Evolutionary conservation across 345 rosid species (phyloP).

Genomic region (Angophora floribunda): DNA sequence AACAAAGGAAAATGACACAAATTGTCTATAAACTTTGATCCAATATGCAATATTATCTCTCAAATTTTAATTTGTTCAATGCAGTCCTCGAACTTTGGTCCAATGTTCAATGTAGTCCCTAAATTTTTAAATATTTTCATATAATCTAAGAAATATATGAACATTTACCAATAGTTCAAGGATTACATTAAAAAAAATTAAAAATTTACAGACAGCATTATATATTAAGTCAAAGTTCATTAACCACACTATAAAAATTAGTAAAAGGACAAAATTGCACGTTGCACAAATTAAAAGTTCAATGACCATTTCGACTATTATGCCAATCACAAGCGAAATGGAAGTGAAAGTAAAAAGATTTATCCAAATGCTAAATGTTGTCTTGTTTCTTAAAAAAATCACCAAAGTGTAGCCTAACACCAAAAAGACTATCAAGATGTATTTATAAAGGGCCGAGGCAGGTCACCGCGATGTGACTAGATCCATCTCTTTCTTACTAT

Average conservation of each 20-base stretch:
- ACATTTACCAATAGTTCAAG: neutral
- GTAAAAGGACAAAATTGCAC: too few relatives aligned
- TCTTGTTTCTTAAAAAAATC: neutral
- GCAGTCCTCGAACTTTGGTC: neutral
- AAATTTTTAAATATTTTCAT: neutral
- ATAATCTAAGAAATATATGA: neutral
- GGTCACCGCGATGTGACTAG: neutral
- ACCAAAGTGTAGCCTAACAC: neutral
- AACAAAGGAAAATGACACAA: neutral
- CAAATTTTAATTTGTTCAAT: neutral
- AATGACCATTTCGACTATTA: rapidly evolving
- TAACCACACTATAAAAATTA: too few relatives aligned
- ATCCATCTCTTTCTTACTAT: neutral
- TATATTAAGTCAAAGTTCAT: too few relatives aligned
- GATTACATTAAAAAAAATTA: neutral
- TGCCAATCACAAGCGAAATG: neutral
- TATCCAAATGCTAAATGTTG: neutral
- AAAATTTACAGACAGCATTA: too few relatives aligned
- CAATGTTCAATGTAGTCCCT: neutral
- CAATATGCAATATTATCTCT: neutral
- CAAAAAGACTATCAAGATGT: neutral
- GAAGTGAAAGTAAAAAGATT: neutral
- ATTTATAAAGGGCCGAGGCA: neutral
- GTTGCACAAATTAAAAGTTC: neutral
- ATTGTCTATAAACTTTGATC: neutral